Conservation (phyloP, 2,329 filamentous ascomycete genomes). For the Chaetomium sp. region DNA sequence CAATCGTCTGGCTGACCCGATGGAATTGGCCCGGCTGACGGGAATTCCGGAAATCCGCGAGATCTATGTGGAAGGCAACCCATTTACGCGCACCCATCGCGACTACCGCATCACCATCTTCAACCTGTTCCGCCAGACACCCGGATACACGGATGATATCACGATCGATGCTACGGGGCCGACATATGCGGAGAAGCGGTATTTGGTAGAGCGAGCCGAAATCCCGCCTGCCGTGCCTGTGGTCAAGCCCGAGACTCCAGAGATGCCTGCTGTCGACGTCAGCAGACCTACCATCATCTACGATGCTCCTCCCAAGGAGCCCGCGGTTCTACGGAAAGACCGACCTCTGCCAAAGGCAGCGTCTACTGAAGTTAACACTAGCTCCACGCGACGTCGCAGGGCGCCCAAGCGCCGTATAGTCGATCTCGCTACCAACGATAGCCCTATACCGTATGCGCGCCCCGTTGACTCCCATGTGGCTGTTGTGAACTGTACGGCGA, state of each 20-base stretch:
- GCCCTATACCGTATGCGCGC: slow-evolving; percentile 32
- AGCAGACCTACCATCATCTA: slow-evolving; percentile 67
- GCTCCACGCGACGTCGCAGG: slow-evolving; percentile 61
- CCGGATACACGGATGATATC: slow-evolving; percentile 88
- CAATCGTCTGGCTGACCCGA: slow-evolving; percentile 87
- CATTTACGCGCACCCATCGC: slow-evolving; percentile 83
- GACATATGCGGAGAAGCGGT: slow-evolving; percentile 81
- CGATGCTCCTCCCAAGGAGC: slow-evolving; percentile 49
- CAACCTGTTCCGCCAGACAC: slow-evolving; percentile 89
- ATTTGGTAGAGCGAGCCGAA: slow-evolving; percentile 77
- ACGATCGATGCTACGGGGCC: slow-evolving; percentile 83
- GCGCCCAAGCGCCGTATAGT: slow-evolving; percentile 66
- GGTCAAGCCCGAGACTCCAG: slow-evolving; percentile 67
- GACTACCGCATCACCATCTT: slow-evolving; percentile 89
- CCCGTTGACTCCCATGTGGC: slow-evolving; percentile 38
- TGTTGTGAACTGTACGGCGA: slow-evolving; percentile 33
- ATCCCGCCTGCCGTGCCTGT: slow-evolving; percentile 77
- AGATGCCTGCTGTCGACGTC: slow-evolving; percentile 64
- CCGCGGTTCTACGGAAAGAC: slow-evolving; percentile 61
- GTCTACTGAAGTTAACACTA: slow-evolving; percentile 60
- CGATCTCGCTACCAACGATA: slow-evolving; percentile 61
- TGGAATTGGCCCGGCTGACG: slow-evolving; percentile 85
- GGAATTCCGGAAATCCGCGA: slow-evolving; percentile 89
- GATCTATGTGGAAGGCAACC: slow-evolving; percentile 90
- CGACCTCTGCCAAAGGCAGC: slow-evolving; percentile 55